These are phyloP conservation scores for Russula earlei DNA, from an alignment of 768 basidiomycete genomes.

Conservation along the genomic window DNA sequence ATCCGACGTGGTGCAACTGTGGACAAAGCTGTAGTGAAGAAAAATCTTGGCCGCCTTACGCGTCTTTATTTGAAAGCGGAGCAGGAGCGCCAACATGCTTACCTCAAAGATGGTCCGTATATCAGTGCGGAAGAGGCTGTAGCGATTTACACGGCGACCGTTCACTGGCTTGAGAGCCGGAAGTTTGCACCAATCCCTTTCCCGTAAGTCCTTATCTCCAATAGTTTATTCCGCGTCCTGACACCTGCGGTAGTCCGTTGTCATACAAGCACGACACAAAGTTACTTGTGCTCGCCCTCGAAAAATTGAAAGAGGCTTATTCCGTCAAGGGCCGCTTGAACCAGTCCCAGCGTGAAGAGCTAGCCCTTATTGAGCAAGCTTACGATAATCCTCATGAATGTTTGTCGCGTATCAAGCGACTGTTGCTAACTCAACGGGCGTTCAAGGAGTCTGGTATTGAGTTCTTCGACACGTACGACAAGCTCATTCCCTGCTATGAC, in stretches of 20 bases:
- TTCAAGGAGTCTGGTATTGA: conserved; percentile 98
- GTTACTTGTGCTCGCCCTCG: conserved; percentile 88
- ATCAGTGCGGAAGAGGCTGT: conserved; percentile 98
- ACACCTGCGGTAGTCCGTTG: conserved; percentile 48
- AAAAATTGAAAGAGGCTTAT: conserved; percentile 98
- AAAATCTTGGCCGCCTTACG: conserved; percentile 96
- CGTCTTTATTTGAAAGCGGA: conserved; percentile 97
- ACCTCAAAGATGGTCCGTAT: conserved; percentile 98
- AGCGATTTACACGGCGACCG: conserved; percentile 96
- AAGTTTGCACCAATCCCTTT: conserved; percentile 99
- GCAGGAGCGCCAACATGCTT: conserved; percentile 96
- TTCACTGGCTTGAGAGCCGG: conserved; percentile 96
- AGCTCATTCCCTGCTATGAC: conserved; percentile 96
- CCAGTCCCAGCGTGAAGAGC: conserved; percentile 95
- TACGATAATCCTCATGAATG: conserved; percentile 99
- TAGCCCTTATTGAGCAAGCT: conserved; percentile 96
- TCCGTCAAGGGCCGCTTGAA: conserved; percentile 95
- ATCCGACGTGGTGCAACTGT: conserved; percentile 95
- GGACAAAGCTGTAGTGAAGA: conserved; percentile 98
- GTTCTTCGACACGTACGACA: conserved; percentile 97
- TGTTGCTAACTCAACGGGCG: conserved; percentile 91
- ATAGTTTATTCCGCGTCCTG: not conserved
- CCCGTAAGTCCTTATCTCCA: conserved; percentile 47
- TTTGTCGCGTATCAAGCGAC: conserved; percentile 94
- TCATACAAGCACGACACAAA: conserved; percentile 99